A percentile compares a stretch with the other conserved stretches of the same genome.
These are phyloP conservation scores for Tillandsia leiboldiana DNA, from an alignment of 176 grass and related monocot species.

Conservation along the genomic window DNA sequence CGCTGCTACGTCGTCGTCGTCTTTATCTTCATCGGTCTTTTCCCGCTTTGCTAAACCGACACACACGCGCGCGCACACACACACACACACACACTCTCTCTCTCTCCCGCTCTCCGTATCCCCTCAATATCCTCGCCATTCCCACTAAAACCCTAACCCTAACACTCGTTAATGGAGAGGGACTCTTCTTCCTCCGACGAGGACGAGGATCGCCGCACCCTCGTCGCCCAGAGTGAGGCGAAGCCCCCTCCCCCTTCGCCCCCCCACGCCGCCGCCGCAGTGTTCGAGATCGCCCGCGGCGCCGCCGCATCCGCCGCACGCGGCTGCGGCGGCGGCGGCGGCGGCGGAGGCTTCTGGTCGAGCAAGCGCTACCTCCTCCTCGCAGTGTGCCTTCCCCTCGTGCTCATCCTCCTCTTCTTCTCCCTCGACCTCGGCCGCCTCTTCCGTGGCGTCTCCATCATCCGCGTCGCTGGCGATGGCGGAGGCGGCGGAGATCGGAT, in stretches of 20 bases:
- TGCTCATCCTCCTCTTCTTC: conserved; percentile 67
- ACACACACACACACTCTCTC: no score
- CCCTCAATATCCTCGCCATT: no score
- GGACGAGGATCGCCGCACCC: conserved; percentile 74
- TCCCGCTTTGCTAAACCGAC: no score
- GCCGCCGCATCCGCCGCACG: conserved; percentile 22
- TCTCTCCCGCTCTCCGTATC: no score
- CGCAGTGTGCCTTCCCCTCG: conserved; percentile 39
- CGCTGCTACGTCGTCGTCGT: no score
- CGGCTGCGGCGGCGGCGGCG: conserved; percentile 2
- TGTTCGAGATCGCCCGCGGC: conserved; percentile 23
- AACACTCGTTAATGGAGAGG: conserved; percentile 30
- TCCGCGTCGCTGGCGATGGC: conserved; percentile 30
- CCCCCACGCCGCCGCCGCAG: conserved; percentile 4
- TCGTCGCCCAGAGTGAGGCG: conserved; percentile 63
- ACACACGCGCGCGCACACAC: no score
- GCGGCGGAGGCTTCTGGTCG: conserved; percentile 31
- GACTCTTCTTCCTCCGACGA: conserved; percentile 55
- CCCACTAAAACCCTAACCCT: not conserved
- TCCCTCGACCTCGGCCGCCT: conserved; percentile 42
- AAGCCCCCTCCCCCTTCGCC: conserved; percentile 29
- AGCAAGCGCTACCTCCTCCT: conserved; percentile 53
- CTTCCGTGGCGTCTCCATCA: conserved; percentile 36
- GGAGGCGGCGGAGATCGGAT: conserved; percentile 41
- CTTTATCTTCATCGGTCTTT: no score